phyloP scores from a whole-genome alignment of 495 filamentous ascomycete species.

The Acidomyces sp. region DNA sequence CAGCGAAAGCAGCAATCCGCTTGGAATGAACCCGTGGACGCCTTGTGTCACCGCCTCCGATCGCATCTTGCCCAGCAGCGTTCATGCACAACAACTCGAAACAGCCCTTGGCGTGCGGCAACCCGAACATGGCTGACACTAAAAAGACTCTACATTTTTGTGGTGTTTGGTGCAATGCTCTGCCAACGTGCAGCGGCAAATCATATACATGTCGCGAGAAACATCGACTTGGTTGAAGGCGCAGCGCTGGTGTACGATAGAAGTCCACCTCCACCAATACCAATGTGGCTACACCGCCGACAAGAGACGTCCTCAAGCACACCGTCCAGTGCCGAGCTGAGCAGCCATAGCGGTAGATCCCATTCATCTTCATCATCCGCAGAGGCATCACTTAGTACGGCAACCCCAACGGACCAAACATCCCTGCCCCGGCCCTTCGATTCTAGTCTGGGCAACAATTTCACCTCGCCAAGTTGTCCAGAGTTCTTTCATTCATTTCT shows the following conservation, averaged over 20 bases:
- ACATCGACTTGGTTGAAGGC: not conserved
- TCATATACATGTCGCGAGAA: not conserved
- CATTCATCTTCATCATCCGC: conserved; percentile 2
- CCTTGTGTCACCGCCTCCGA: conserved; percentile 5
- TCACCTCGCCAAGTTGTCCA: conserved; percentile 47
- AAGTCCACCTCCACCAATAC: conserved; percentile 8
- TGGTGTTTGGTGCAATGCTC: conserved; percentile 5
- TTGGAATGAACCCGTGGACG: not conserved
- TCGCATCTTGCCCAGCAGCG: no score
- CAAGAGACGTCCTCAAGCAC: not conserved
- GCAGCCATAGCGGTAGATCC: not conserved
- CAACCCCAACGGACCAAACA: not conserved
- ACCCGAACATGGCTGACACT: conserved; percentile 7
- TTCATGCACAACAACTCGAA: no score
- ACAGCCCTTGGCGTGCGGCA: no score
- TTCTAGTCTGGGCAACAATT: conserved; percentile 54
- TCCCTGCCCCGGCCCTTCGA: conserved; percentile 61
- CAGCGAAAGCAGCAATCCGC: conserved; percentile 1
- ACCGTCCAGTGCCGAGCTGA: not conserved
- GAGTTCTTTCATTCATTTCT: conserved; percentile 58
- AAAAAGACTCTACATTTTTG: not conserved
- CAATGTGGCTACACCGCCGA: conserved; percentile 6
- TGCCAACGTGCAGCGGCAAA: conserved; percentile 1
- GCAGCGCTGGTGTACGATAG: conserved; percentile 15
- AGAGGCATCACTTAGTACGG: conserved; percentile 1